Evolutionary conservation across 768 basidiomycete genomes (phyloP), one percentile per base, ranked within the genome.

Genomic region (Neoboletus brunneissimus): DNA sequence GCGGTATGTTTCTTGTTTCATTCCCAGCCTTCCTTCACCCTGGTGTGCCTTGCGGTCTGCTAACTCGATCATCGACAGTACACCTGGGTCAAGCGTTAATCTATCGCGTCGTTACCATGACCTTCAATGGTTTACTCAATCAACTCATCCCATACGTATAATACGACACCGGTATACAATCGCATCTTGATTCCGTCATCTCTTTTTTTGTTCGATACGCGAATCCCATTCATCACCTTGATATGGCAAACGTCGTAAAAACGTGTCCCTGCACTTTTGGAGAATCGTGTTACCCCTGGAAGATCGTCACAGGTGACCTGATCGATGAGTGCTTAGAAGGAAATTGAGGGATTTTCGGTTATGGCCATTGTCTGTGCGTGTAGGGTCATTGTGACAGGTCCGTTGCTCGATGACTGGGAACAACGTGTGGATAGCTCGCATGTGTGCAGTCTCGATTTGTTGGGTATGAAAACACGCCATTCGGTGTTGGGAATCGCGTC

Each of bases 21-120:
- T 51, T 22, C 16, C 22, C 20, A 16, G 13, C 3, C 16, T 34
- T 31, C 1, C 9, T 54, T 32, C 55, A 8, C 51, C 50, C 54
- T 16, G 18, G 4, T 22, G 9, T 29, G 50, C 38, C n/a, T 38
- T 38, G 46, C 20, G 37, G 35, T 43, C 35, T 57, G 44, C 60
- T 58, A 0, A 61, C 44, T 23, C 38, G 60, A 38, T 56, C 20
- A 42, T 10, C 59, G 37, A 61, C 71, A 93, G 91, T 90, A 91
- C 64, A 77, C 92, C 56, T 98, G 95, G 96, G 94, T 97, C 87
- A 98, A 95, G 78, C 91, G 95, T 72, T 97, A 79, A 74, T 64
- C 23, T 23, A n/a, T 42, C 16, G 16, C 8, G 10, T 25, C 23
- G 43, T 45, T 38, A 15, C 44, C 23, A 40, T 48, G 50, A 12